Percentiles rank a stretch among this genome's conserved stretches.
Conservation (phyloP, 495 filamentous ascomycete species). For the Tricharina praecox region DNA sequence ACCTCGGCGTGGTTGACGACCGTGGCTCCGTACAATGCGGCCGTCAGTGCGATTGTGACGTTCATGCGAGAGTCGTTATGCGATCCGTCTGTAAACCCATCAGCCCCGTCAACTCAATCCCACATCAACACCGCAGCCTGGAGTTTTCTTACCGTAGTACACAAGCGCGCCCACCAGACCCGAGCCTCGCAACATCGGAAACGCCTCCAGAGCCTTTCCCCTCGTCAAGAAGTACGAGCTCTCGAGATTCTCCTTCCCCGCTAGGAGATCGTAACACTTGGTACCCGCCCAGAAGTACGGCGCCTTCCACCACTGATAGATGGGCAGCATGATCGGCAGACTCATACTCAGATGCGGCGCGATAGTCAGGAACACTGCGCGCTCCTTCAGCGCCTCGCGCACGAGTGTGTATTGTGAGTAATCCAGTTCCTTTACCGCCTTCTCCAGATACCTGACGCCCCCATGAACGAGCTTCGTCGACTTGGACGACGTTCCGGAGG, state of each 20-base stretch:
- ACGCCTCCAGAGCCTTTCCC: conserved; percentile 85
- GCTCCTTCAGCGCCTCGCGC: conserved; percentile 84
- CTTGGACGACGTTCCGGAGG: conserved; percentile 84
- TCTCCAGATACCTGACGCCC: conserved; percentile 89
- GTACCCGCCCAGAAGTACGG: conserved; percentile 97
- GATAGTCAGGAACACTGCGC: conserved; percentile 89
- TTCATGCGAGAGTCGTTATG: conserved; percentile 99
- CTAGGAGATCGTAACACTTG: conserved; percentile 86
- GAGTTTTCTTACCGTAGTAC: conserved; percentile 54
- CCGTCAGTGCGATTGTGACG: conserved; percentile 87
- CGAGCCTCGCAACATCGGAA: conserved; percentile 89
- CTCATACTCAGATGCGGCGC: conserved; percentile 88
- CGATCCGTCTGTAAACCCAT: conserved; percentile 47
- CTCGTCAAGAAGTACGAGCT: conserved; percentile 91
- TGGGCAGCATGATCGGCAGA: conserved; percentile 94
- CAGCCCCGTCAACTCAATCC: background rate
- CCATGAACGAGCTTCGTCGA: conserved; percentile 96
- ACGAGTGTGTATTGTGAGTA: conserved; percentile 90
- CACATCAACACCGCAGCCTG: background rate
- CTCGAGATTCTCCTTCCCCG: conserved; percentile 91
- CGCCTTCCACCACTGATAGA: conserved; percentile 92
- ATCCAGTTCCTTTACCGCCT: conserved; percentile 91
- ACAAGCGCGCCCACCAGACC: conserved; percentile 80
- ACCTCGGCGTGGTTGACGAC: conserved; percentile 91
- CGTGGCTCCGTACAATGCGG: conserved; percentile 80